Conservation (phyloP, 129 eudicot species). For the Erigeron canadensis region DNA sequence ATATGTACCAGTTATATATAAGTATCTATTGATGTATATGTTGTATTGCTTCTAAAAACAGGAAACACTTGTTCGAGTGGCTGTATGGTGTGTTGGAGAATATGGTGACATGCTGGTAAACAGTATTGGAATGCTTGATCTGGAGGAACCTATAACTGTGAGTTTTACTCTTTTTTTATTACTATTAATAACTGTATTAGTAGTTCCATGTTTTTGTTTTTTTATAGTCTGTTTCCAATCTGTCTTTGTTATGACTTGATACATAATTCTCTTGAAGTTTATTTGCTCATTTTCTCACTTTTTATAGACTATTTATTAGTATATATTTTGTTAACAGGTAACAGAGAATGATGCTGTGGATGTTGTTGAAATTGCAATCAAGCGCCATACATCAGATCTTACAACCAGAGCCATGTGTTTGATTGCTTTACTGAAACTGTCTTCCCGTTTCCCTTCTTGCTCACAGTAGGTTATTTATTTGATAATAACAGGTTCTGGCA, state of each 20-base stretch:
- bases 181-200: background rate
- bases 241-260: background rate
- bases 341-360: conserved; percentile 94
- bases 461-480: conserved; percentile 60
- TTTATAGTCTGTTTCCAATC: background rate
- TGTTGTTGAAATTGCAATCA: conserved; percentile 67
- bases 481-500: background rate
- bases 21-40: conserved; percentile 8
- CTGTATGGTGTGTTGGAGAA: conserved; percentile 99
- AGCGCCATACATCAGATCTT: conserved; percentile 66
- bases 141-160: conserved; percentile 89
- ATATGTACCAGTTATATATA: background rate
- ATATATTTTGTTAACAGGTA: conserved; percentile 53
- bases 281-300: background rate
- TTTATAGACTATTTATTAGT: conserved; percentile 1
- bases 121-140: conserved; percentile 67
- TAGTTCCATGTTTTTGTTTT: no score
- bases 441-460: conserved; percentile 89
- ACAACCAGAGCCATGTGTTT: conserved; percentile 94
- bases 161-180: conserved; percentile 20
- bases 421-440: conserved; percentile 83
- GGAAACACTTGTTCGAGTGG: conserved; percentile 93
- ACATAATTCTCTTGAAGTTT: background rate
- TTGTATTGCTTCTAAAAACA: conserved; percentile 33
- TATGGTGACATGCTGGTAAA: conserved; percentile 93